phyloP scores from a whole-genome alignment of 345 rosid genomes.

The Corymbia maculata region DNA sequence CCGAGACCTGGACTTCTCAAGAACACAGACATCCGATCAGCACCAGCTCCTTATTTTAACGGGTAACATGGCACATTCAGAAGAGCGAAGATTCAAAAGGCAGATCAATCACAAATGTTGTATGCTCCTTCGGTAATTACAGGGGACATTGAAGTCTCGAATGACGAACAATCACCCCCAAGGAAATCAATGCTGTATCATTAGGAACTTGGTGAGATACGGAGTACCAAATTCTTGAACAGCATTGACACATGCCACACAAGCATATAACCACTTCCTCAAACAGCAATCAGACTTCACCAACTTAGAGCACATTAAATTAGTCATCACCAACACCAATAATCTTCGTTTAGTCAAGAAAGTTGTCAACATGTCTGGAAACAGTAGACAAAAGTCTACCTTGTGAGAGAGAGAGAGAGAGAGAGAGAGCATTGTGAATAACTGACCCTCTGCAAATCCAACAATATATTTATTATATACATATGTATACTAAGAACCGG shows the following conservation, averaged over 20 bases:
- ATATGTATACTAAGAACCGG: background rate
- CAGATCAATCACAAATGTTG: background rate
- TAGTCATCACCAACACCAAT: background rate
- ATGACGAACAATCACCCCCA: background rate
- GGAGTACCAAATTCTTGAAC: background rate
- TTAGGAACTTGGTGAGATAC: background rate
- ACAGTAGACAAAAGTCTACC: background rate
- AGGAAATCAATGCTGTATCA: background rate
- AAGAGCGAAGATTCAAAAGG: background rate
- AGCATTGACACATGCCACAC: background rate
- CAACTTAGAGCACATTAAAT: background rate
- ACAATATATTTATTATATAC: background rate
- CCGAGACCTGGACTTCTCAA: background rate
- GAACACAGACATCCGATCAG: background rate
- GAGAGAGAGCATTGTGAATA: background rate
- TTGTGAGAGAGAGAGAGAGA: background rate
- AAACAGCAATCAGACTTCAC: background rate
- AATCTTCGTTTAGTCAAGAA: background rate
- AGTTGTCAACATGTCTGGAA: background rate
- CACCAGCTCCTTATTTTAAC: background rate
- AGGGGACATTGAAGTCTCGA: background rate
- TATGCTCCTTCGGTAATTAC: background rate
- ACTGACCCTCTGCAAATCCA: background rate
- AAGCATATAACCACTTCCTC: background rate
- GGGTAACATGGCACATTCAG: background rate